Evolutionary conservation across 257 asterid species (phyloP), one percentile per base, ranked within the genome.

Genomic region (Knoxia roxburghii): DNA sequence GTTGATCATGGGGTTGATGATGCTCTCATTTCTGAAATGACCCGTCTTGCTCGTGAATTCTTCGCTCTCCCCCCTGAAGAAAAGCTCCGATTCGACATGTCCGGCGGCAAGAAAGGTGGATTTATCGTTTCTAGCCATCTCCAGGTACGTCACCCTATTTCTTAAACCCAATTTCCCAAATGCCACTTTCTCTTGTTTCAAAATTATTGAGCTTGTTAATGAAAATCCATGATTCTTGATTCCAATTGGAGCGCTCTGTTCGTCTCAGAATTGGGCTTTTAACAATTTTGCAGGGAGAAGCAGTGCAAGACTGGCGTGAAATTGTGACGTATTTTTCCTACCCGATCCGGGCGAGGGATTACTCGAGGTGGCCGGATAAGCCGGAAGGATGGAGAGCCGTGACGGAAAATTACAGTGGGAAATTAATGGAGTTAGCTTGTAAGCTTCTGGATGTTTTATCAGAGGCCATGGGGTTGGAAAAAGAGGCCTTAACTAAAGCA

Each of bases 221-320:
- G n/a, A n/a, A n/a, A 33, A 33, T 33, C 39, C 39, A 3, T 33
- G 39, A 33, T 33, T 33, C 39, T 33, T 33, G 39, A 2, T 33
- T 33, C 39, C 6, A 33, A 33, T 6, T 6, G 39, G 39, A 6
- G n/a, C n/a, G n/a, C n/a, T n/a, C n/a, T n/a, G n/a, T n/a, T n/a
- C n/a, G n/a, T n/a, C n/a, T n/a, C n/a, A n/a, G n/a, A n/a, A n/a
- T 11, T 45, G 50, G 1, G 2, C 50, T 45, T 37, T 37, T 0
- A 45, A 12, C 2, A 41, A 6, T 45, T 45, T 12, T 30, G 41
- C 40, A 93, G 99, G 99, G 97, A 35, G 97, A 90, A 75, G 83
- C 51, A 0, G 96, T 88, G 32, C 84, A 87, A 68, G 89, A 88
- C n/a, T 94, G 99, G 99, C 88, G 99, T 0, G 97, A 94, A 67